Evolutionary conservation across 495 filamentous ascomycete species (phyloP), one percentile per base, ranked within the genome.

Genomic region (Beverwykella pulmonaria): DNA sequence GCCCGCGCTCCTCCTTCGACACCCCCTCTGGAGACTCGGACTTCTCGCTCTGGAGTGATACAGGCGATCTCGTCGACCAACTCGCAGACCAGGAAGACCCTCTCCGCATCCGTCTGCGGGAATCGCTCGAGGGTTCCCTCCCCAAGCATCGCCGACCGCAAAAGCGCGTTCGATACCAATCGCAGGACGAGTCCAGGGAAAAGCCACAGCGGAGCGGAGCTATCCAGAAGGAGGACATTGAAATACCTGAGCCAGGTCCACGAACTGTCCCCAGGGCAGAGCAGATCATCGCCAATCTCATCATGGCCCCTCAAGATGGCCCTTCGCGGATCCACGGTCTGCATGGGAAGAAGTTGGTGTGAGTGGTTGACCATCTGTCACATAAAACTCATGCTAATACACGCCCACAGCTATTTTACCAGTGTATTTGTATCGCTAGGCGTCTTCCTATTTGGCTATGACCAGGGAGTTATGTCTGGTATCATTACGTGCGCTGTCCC

Each of bases 381-480:
- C 62, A 20, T 26, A 48, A 27, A 41, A 12, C 20, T 30, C 50
- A 58, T 48, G 63, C 65, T 48, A 48, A 65, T 36, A 22, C 1
- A 22, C 53, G 23, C 65, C 27, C 20, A 29, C 71, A 96, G 92
- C 55, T 98, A 97, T 75, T 98, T 98, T 75, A 97, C 95, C 32
- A 96, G 90, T 75, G 90, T 98, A 17, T 98, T 98, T 79, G 94
- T 98, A 68, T 98, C 95, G 53, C 83, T 98, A 74, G 94, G 94
- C 25, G 94, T 98, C 26, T 98, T 98, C 71, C 81, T 98, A 26
- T 98, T 98, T 76, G 95, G 94, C 59, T 98, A 98, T 84, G 94
- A 98, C 75, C 94, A 98, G 77, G 94, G 94, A 64, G 94, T 98
- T 50, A 98, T 97, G 94, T 98, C 95, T 63, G 95, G 94, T 46